Conservation (phyloP, 2,329 filamentous ascomycete genomes). For the Penicillium sp. region DNA sequence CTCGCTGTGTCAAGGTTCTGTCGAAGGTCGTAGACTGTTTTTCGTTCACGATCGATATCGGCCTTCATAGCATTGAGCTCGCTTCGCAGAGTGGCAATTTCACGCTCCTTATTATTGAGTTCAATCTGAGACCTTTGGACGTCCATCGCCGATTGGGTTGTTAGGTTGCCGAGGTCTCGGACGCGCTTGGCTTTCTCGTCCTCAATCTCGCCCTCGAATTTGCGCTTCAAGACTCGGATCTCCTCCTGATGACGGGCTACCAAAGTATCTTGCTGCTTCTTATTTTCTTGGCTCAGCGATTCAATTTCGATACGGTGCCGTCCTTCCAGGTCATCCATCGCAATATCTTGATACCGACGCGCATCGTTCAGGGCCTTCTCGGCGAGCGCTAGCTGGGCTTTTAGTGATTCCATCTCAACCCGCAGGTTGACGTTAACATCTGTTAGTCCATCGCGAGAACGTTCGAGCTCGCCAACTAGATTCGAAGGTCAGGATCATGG, state of each 20-base stretch:
- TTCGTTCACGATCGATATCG: constrained; percentile 62
- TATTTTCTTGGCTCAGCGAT: constrained; percentile 41
- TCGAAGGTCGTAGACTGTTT: constrained; percentile 58
- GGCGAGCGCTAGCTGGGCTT: constrained; percentile 51
- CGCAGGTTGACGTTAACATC: constrained; percentile 58
- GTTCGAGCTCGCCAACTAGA: constrained; percentile 59
- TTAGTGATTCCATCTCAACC: constrained; percentile 66
- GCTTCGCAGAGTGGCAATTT: constrained; percentile 47
- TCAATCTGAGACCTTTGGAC: constrained; percentile 45
- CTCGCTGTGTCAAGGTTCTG: constrained; percentile 60
- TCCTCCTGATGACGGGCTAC: constrained; percentile 66
- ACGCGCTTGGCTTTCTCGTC: constrained; percentile 52
- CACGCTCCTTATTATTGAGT: constrained; percentile 55
- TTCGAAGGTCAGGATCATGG: neutral
- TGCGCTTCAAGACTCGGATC: constrained; percentile 62
- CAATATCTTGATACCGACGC: constrained; percentile 52
- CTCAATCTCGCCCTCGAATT: constrained; percentile 65
- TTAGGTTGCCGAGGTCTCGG: constrained; percentile 41
- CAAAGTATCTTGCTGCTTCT: constrained; percentile 58
- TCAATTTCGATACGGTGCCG: constrained; percentile 51
- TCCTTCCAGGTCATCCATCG: constrained; percentile 53
- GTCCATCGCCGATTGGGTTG: constrained; percentile 35
- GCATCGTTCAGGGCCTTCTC: constrained; percentile 54
- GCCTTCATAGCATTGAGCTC: constrained; percentile 44
- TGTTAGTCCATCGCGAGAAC: constrained; percentile 50